Conservation (phyloP, 371 early-diverging fungal species). For the Zopfochytrium polystomum region DNA sequence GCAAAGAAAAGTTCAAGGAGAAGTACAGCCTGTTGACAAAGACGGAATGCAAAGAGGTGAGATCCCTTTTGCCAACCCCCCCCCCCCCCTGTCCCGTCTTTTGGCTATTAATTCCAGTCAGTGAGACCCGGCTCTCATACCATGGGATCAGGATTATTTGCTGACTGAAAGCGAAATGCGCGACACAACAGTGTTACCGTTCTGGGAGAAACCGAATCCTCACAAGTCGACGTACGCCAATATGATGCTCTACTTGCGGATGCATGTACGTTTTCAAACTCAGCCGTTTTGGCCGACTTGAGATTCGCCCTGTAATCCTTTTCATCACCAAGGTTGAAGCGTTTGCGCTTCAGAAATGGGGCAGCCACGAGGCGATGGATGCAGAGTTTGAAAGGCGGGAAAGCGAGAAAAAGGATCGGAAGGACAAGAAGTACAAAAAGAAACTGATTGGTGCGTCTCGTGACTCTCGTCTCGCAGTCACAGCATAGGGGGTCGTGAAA, state of each 20-base stretch:
- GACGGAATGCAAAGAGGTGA: conserved; percentile 79
- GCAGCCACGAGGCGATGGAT: no score
- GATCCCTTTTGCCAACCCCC: neutral
- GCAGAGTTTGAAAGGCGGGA: no score
- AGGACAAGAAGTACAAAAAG: no score
- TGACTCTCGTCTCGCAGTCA: no score
- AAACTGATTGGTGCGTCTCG: no score
- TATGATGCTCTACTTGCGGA: conserved; percentile 89
- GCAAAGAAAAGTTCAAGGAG: conserved; percentile 72
- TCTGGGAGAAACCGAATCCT: conserved; percentile 90
- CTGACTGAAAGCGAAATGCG: conserved; percentile 87
- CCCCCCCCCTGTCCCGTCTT: neutral
- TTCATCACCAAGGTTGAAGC: no score
- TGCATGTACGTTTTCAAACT: conserved; percentile 69
- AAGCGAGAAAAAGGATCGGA: no score
- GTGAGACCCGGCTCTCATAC: no score
- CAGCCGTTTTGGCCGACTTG: no score
- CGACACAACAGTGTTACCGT: conserved; percentile 72
- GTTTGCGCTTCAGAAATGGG: no score
- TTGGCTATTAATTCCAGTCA: conserved; percentile 1
- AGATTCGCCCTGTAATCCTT: no score
- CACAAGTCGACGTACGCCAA: conserved; percentile 91
- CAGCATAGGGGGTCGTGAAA: neutral
- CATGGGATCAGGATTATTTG: conserved; percentile 89
- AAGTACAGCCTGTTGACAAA: conserved; percentile 91